Evolutionary conservation across 148 eudicot species (phyloP).

Genomic region (Rhododendron mucronatum): DNA sequence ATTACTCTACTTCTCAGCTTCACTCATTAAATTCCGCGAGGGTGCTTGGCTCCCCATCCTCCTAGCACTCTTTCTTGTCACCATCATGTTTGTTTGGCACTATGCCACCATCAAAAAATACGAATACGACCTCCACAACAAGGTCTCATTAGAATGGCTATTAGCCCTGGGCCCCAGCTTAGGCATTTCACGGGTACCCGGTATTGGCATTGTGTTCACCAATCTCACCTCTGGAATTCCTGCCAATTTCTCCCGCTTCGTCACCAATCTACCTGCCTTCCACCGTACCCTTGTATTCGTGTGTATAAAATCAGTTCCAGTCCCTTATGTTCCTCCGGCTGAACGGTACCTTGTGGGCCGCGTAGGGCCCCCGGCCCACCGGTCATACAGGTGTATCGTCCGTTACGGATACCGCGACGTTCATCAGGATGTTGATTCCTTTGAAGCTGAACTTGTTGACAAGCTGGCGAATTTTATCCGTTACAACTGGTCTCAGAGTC

Average conservation of each 20-base stretch:
- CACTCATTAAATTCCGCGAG: conserved; percentile 76
- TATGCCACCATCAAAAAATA: conserved; percentile 79
- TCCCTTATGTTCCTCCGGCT: conserved; percentile 63
- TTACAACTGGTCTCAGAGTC: conserved; percentile 52
- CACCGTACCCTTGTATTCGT: conserved; percentile 76
- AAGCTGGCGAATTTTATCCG: conserved; percentile 63
- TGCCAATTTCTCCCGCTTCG: conserved; percentile 83
- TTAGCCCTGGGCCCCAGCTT: conserved; percentile 77
- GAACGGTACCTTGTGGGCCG: conserved; percentile 86
- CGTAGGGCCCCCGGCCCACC: conserved; percentile 70
- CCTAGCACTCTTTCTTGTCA: conserved; percentile 71
- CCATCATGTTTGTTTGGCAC: conserved; percentile 93
- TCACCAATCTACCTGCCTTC: conserved; percentile 91
- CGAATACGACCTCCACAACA: conserved; percentile 89
- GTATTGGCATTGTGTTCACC: conserved; percentile 79
- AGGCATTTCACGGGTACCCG: conserved; percentile 84
- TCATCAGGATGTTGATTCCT: conserved; percentile 84
- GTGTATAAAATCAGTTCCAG: conserved; percentile 86
- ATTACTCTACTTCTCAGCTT: conserved; percentile 84
- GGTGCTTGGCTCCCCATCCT: conserved; percentile 97
- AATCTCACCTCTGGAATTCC: conserved; percentile 91
- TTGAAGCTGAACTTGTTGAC: conserved; percentile 67
- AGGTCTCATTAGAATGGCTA: conserved; percentile 90
- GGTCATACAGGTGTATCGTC: conserved; percentile 79
- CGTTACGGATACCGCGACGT: conserved; percentile 93